These are phyloP conservation scores for Symmetrospora coprosmae DNA, from an alignment of 768 basidiomycete species.

Conservation along the genomic window DNA sequence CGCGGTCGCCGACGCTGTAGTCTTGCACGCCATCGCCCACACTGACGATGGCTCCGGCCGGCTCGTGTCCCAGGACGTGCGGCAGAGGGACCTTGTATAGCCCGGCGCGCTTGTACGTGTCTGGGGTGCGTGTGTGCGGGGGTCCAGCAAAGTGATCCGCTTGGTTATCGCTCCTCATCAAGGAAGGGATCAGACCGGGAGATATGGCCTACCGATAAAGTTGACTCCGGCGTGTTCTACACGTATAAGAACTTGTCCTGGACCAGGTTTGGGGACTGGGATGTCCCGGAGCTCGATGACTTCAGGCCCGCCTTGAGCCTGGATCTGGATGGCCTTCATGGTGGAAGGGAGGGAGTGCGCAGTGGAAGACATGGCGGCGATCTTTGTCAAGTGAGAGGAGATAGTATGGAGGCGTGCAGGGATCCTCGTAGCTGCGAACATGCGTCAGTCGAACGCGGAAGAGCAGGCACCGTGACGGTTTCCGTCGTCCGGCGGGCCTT, in stretches of 20 bases:
- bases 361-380: too few relatives aligned
- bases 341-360: slow-evolving; percentile 38
- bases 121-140: too few relatives aligned
- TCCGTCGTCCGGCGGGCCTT: too few relatives aligned
- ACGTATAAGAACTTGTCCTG: slow-evolving; percentile 50
- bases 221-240: slow-evolving; percentile 67
- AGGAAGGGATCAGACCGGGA: too few relatives aligned
- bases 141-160: not conserved
- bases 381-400: too few relatives aligned
- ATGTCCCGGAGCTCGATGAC: slow-evolving; percentile 46
- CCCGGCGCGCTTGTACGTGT: slow-evolving; percentile 48
- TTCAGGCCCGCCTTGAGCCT: slow-evolving; percentile 60
- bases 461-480: too few relatives aligned
- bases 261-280: slow-evolving; percentile 53
- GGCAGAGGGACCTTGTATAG: slow-evolving; percentile 40
- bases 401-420: too few relatives aligned
- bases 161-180: slow-evolving; percentile 1
- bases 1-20: slow-evolving; percentile 55
- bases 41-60: slow-evolving; percentile 57
- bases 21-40: slow-evolving; percentile 52
- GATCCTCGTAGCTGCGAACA: too few relatives aligned
- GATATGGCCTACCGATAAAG: slow-evolving; percentile 54
- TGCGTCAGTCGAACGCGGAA: too few relatives aligned
- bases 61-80: slow-evolving; percentile 33
- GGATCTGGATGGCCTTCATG: slow-evolving; percentile 58